Conservation (phyloP, 176 grass and related monocot species). For the Rhynchospora tenuis region DNA sequence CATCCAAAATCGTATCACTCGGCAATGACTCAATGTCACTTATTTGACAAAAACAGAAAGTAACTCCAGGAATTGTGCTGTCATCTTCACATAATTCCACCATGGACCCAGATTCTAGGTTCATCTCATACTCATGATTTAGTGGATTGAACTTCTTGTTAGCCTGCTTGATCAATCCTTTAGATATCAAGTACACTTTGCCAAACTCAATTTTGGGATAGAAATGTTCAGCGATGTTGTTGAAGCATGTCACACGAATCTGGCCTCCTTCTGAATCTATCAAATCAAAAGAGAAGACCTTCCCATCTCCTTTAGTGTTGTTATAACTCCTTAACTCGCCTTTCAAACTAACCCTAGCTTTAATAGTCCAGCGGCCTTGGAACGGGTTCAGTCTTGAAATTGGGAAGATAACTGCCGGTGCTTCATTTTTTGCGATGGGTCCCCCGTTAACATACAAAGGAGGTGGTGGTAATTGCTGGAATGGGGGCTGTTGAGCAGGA, state of each 20-base stretch:
- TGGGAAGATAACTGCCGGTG: constrained; percentile 32
- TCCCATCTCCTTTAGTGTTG: constrained; percentile 48
- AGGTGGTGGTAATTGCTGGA: constrained; percentile 49
- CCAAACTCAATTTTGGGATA: constrained; percentile 51
- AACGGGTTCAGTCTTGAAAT: constrained; percentile 65
- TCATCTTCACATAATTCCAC: constrained; percentile 38
- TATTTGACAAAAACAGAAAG: constrained; percentile 65
- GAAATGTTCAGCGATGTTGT: constrained; percentile 34
- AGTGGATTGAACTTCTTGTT: constrained; percentile 56
- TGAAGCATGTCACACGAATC: constrained; percentile 69
- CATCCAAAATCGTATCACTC: constrained; percentile 45
- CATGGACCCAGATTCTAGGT: constrained; percentile 29
- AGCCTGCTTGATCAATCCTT: constrained; percentile 40
- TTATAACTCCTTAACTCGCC: constrained; percentile 36
- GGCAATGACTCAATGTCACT: constrained; percentile 63
- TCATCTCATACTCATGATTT: constrained; percentile 62
- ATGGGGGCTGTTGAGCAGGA: constrained; percentile 14
- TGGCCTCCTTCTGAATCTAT: constrained; percentile 61
- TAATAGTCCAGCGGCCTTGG: constrained; percentile 58
- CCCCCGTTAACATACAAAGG: constrained; percentile 40
- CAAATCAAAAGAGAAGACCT: constrained; percentile 76
- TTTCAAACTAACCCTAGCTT: constrained; percentile 64
- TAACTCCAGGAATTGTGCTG: constrained; percentile 58
- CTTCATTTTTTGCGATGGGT: constrained; percentile 49
- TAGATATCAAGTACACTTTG: constrained; percentile 80